phyloP scores from a whole-genome alignment of 495 filamentous ascomycete genomes.

The Polyplosphaeria fusca region DNA sequence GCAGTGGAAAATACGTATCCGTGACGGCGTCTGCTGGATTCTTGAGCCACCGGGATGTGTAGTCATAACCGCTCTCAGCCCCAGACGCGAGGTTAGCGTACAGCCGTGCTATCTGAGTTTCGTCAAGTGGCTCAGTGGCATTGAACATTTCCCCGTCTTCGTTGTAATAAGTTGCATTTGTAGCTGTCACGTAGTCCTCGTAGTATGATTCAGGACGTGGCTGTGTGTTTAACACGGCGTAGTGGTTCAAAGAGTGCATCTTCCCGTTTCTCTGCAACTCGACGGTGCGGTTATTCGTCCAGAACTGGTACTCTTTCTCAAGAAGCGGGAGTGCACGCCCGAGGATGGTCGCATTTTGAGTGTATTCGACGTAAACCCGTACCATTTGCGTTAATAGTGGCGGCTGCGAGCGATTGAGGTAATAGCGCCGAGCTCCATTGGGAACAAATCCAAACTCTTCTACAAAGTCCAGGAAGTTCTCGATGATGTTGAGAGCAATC shows the following conservation, averaged over 20 bases:
- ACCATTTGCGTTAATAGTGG: constrained; percentile 37
- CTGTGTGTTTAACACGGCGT: constrained; percentile 33
- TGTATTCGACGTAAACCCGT: constrained; percentile 31
- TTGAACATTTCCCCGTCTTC: constrained; percentile 31
- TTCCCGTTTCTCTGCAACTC: constrained; percentile 5
- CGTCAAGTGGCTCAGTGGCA: constrained; percentile 14
- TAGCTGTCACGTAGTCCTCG: constrained; percentile 35
- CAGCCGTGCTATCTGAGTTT: constrained; percentile 23
- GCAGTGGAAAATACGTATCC: constrained; percentile 37
- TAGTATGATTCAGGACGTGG: constrained; percentile 36
- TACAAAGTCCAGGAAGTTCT: constrained; percentile 37
- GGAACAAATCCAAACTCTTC: constrained; percentile 36
- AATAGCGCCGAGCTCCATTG: constrained; percentile 33
- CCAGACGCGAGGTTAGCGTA: constrained; percentile 35
- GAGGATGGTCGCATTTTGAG: constrained; percentile 31
- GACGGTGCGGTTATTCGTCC: constrained; percentile 31
- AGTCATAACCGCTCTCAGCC: constrained; percentile 36
- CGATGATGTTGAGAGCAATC: constrained; percentile 36
- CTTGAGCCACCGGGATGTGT: constrained; percentile 31
- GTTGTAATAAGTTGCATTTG: constrained; percentile 33
- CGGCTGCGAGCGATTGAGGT: constrained; percentile 35
- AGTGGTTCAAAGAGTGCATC: constrained; percentile 30
- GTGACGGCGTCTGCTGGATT: constrained; percentile 31
- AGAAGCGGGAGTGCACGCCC: constrained; percentile 32
- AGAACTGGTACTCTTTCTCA: constrained; percentile 32